These are phyloP conservation scores for Cladosporium sp. DNA, from an alignment of 2,329 filamentous ascomycete genomes.

Conservation along the genomic window DNA sequence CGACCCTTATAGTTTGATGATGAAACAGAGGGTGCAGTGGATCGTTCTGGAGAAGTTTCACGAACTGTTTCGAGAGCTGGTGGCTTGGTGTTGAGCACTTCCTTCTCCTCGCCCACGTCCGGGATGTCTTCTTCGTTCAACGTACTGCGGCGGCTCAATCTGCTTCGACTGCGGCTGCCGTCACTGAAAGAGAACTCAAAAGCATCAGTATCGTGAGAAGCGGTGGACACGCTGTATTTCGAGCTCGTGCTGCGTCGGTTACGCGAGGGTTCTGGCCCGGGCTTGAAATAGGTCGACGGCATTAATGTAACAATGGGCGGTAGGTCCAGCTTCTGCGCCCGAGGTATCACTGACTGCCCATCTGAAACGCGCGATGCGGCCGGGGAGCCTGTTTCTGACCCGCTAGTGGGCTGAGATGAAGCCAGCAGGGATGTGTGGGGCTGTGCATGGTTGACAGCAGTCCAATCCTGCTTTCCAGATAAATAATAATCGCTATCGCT, in stretches of 20 bases:
- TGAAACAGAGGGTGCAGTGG: slow-evolving; percentile 16
- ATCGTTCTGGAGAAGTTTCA: slow-evolving; percentile 24
- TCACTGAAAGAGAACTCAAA: slow-evolving; percentile 18
- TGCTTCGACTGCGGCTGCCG: slow-evolving; percentile 17
- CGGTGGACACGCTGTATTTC: slow-evolving; percentile 26
- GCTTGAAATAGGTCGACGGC: slow-evolving; percentile 18
- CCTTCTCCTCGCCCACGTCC: background rate
- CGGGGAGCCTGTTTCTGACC: slow-evolving; percentile 23
- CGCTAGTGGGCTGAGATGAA: slow-evolving; percentile 23
- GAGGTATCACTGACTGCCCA: slow-evolving; percentile 21
- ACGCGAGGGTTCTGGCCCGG: slow-evolving; percentile 22
- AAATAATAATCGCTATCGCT: slow-evolving; percentile 13
- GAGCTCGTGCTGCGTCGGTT: slow-evolving; percentile 24
- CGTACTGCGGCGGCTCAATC: slow-evolving; percentile 27
- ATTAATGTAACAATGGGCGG: slow-evolving; percentile 22
- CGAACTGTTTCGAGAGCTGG: slow-evolving; percentile 25
- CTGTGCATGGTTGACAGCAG: slow-evolving; percentile 2
- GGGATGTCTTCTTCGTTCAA: slow-evolving; percentile 14
- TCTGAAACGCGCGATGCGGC: slow-evolving; percentile 29
- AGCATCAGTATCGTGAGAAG: slow-evolving; percentile 22
- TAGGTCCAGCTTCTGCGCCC: slow-evolving; percentile 20
- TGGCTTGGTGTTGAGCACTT: background rate
- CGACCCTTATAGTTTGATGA: background rate
- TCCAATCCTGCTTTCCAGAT: slow-evolving; percentile 15
- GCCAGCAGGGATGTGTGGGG: slow-evolving; percentile 11